Conservation (phyloP, 148 eudicot genomes). For the Silene latifolia region DNA sequence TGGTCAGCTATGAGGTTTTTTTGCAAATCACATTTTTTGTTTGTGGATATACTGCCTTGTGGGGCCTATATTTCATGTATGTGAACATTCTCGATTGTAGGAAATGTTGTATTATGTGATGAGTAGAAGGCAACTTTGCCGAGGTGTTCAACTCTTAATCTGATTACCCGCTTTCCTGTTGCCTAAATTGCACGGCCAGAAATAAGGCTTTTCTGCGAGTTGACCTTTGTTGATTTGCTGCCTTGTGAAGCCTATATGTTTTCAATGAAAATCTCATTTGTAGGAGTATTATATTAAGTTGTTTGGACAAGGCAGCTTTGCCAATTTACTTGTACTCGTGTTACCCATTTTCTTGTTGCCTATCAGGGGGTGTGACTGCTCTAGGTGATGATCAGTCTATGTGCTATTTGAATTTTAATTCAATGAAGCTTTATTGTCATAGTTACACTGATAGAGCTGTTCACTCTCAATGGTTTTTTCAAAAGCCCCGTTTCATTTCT, state of each 20-base stretch:
- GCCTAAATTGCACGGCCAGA: constrained; percentile 4
- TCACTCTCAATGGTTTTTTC: no score
- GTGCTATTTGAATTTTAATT: constrained; percentile 33
- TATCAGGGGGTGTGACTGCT: constrained; percentile 11
- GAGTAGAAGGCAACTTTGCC: constrained; percentile 18
- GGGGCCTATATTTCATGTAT: neutral
- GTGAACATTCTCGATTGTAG: neutral
- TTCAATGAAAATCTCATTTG: neutral
- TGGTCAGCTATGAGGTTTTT: neutral
- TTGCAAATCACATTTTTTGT: neutral
- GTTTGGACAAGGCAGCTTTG: constrained; percentile 1
- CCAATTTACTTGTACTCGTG: constrained; percentile 10
- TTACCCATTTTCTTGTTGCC: constrained; percentile 20
- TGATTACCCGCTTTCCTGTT: constrained; percentile 24
- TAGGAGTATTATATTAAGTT: neutral
- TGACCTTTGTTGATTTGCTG: neutral
- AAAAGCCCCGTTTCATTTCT: no score
- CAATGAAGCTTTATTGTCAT: constrained; percentile 42
- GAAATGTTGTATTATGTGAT: no score
- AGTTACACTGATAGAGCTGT: constrained; percentile 40
- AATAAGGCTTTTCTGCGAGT: neutral
- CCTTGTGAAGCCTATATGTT: constrained; percentile 3
- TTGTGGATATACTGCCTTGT: neutral
- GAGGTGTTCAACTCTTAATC: constrained; percentile 13
- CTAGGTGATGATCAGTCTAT: constrained; percentile 27